Base-by-base conservation (phyloP, 1,284 basidiomycete species). In the Irpex sp. region DNA sequence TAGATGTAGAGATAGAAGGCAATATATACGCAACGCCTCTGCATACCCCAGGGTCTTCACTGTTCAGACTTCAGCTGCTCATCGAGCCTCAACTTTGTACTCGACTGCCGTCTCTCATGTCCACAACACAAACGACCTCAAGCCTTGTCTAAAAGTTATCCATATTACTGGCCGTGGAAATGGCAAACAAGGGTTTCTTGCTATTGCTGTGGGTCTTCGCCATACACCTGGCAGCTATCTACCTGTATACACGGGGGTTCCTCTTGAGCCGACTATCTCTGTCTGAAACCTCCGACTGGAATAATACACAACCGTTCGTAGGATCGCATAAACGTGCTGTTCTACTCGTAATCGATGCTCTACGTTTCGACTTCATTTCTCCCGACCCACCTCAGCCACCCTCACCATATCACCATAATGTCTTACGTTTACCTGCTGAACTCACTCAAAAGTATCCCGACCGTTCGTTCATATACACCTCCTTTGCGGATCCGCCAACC, bases 341-440 rank as follows among this genome's bases (percentile, higher is more conserved):
- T 44, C 74, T 99, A 43, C 86, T 99, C 76, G 90, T 99, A 71
- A 95, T 99, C 74, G 98, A 99, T 81, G 91, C 98, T 0, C 87
- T 99, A 20, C 92, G 98, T 1, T 98, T 97, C 79, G 98, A 99
- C 83, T 99, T 99, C 80, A 85, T 99, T 68, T 90, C 96, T 0
- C 92, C 94, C 1, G 80, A 93, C 67, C 90, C 92, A 0, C 89
- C 90, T 1, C 77, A 78, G 15, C 93, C 90, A 11, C 76, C 82
- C 13, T 95, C 92, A 9, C 89, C 90, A 3, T 89, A 91, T 80
- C 93, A 97, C 79, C 97, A 99, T 80, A 90, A 95, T 80, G 85
- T 97, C 27, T 85, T 99, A 24, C 92, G 90, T 0, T 85, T 98
- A 2, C 97, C 98, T 0, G 84, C 86, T 6, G 87, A 95, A 78